Evolutionary conservation across 2,329 filamentous ascomycete species (phyloP).

Genomic region (Aspergillus piperis): DNA sequence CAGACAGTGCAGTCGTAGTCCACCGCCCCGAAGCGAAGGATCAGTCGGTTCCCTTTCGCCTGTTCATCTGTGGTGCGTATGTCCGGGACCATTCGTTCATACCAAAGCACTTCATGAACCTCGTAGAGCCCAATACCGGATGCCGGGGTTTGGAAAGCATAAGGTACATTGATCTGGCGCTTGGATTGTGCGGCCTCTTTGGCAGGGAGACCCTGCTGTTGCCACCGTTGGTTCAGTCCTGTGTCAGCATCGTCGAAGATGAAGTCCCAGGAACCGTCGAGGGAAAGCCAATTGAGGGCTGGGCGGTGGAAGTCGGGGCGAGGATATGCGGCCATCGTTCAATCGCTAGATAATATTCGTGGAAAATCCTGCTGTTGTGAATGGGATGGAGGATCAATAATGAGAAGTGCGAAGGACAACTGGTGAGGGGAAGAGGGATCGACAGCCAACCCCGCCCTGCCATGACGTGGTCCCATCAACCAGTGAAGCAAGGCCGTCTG

Average conservation of each 20-base stretch:
- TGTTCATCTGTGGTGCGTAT: conserved; percentile 50
- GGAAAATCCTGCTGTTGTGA: neutral
- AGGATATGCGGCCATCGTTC: conserved; percentile 49
- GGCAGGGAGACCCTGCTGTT: conserved; percentile 52
- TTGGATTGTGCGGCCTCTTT: conserved; percentile 42
- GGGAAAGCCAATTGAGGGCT: conserved; percentile 58
- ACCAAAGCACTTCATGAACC: conserved; percentile 69
- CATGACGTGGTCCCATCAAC: too few relatives aligned
- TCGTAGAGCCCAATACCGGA: conserved; percentile 63
- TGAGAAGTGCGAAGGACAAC: neutral
- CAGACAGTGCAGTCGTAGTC: conserved; percentile 57
- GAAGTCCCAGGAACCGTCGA: conserved; percentile 66
- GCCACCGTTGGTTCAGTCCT: conserved; percentile 58
- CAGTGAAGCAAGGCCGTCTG: too few relatives aligned
- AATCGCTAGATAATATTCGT: too few relatives aligned
- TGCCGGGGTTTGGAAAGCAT: conserved; percentile 65
- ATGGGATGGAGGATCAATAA: neutral
- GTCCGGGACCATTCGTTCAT: conserved; percentile 58
- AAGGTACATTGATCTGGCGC: conserved; percentile 63
- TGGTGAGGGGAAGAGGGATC: neutral
- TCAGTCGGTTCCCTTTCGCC: conserved; percentile 35
- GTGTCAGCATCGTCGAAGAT: conserved; percentile 65
- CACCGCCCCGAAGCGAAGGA: conserved; percentile 54
- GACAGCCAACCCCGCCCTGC: neutral
- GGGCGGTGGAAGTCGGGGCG: conserved; percentile 65